phyloP scores from a whole-genome alignment of 139 green algal species.

The Coccomyxa sp. region DNA sequence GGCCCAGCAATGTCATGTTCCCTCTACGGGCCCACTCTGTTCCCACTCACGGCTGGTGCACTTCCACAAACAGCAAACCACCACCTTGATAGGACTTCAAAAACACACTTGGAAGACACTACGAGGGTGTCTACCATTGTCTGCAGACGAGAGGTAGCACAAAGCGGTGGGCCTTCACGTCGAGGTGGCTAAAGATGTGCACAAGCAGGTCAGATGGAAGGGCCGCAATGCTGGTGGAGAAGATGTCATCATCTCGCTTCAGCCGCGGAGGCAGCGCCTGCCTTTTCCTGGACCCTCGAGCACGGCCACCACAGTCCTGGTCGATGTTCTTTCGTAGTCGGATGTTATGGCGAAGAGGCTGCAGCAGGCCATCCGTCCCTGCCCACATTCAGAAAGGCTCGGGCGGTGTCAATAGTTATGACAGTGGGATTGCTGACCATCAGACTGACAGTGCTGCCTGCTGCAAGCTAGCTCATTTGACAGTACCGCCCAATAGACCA shows the following conservation, averaged over 20 bases:
- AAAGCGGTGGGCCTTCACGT: not conserved
- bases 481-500: too few species aligned
- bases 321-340: not conserved
- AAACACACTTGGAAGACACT: not conserved
- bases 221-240: not conserved
- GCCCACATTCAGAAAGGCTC: too few species aligned
- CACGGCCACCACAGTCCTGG: not conserved
- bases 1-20: too few species aligned
- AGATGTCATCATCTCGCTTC: not conserved
- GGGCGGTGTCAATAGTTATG: too few species aligned
- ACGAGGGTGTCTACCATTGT: conserved; percentile 11
- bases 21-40: too few species aligned
- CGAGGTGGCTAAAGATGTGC: conserved; percentile 15
- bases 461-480: too few species aligned
- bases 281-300: not conserved
- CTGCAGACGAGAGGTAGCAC: conserved; percentile 18
- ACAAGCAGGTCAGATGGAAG: conserved; percentile 2
- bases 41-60: too few species aligned
- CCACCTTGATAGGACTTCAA: too few species aligned
- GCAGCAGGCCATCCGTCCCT: too few species aligned
- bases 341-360: not conserved
- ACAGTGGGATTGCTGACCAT: too few species aligned
- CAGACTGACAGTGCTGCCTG: too few species aligned
- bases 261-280: not conserved
- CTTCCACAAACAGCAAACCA: too few species aligned